Evolutionary conservation across 164 flowering plant genomes (phyloP), one percentile per base, ranked within the genome.

Genomic region (Aristolochia fimbriata): DNA sequence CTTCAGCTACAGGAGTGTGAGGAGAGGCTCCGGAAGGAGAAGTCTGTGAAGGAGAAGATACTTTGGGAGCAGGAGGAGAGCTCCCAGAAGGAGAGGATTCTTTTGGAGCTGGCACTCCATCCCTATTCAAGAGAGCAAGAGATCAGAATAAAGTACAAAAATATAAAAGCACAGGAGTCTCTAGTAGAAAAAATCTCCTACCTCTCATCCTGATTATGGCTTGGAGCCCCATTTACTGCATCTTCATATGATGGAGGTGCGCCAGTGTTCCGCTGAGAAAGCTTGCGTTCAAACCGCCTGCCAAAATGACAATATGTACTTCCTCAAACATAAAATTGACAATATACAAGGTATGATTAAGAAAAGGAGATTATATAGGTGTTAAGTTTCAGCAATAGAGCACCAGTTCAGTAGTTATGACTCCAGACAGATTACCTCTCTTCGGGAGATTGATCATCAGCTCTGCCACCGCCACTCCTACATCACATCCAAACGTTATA

Each of bases 171-270:
- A 9, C 23, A 4, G 17, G 21, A 41, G 23, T 65, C 9, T 7
- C 12, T 14, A 27, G 20, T 41, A 21, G 15, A n/a, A 2, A 45
- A 31, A 63, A 56, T 17, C 4, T 37, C 33, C 55, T 76, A 94
- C 99, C 96, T 87, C 65, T 85, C 94, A 74, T 74, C 73, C 22
- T 76, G 69, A 50, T 62, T 74, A 48, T 91, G 85, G 65, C 81
- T 82, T 50, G 69, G 83, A 60, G 76, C 71, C 33, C 77, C 83
- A 64, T 67, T 73, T 20, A 84, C 75, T 61, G 82, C 90, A 56
- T 87, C 97, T 68, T 94, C 97, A 73, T 91, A 94, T 68, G 90
- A 84, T 62, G 99, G 99, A 60, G 97, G 96, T 51, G 80, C 88
- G 63, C 84, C 85, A 64, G 73, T 66, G 67, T 81, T 84, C 71